Base-by-base conservation (phyloP, 345 rosid species). In the Clarkia xantiana region DNA sequence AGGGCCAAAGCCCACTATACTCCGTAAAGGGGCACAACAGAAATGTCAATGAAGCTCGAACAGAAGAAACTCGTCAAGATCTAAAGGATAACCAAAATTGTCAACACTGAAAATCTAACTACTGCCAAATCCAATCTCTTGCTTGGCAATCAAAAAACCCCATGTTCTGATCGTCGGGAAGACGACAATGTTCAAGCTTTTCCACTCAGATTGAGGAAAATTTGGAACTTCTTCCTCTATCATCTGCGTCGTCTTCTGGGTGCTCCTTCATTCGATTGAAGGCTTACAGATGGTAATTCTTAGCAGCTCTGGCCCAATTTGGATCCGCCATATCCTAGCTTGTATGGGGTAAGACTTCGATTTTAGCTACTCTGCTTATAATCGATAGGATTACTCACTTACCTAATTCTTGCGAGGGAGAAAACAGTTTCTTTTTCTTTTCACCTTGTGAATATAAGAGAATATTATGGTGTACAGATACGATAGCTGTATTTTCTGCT, bases 261-360 rank as follows among this genome's bases (percentile, higher is more conserved):
- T n/a, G n/a, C n/a, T n/a, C n/a, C n/a, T n/a, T n/a, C n/a, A n/a
- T n/a, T n/a, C n/a, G n/a, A n/a, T n/a, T n/a, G n/a, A n/a, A n/a
- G n/a, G n/a, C n/a, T n/a, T n/a, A 0, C 29, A 42, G 14, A 76
- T 77, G 76, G 75, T 71, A 62, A 64, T 56, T 25, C 13, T 70
- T 9, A 49, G 48, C 59, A 64, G 52, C 58, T 52, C 68, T 5
- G 8, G 66, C 23, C 39, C 67, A 44, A 57, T 70, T 60, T 77
- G 88, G 84, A 72, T 78, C 70, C 52, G 53, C 48, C 74, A 69
- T 59, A 49, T 75, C 34, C 72, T 81, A 10, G 70, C 74, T 53
- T 81, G 78, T 50, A 71, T 74, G 70, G 76, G 82, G 89, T 76
- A 57, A 63, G 66, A 58, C 5, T 14, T 67, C 25, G 48, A 18